Percentiles rank a stretch among this genome's conserved stretches.
Evolutionary conservation across 2,329 filamentous ascomycete genomes (phyloP).

Genomic region (Trichoderma guizhouense): DNA sequence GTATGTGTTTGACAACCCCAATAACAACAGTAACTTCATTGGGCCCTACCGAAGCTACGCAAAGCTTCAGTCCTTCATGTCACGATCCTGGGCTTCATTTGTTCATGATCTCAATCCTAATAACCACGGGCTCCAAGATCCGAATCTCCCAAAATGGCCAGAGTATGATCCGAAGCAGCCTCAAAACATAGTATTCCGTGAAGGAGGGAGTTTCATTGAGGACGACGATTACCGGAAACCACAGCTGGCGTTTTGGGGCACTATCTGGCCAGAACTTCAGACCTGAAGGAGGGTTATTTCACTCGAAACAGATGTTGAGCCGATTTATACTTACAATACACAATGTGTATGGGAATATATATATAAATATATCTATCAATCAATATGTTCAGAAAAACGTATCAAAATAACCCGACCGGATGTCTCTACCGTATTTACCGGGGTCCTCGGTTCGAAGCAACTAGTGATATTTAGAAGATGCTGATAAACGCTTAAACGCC

Average conservation of each 20-base stretch:
- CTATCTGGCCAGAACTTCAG: neutral
- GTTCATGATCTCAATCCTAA: neutral
- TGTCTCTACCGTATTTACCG: neutral
- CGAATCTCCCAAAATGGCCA: conserved; percentile 1
- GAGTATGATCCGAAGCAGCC: neutral
- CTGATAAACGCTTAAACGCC: neutral
- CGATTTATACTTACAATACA: neutral
- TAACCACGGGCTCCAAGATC: neutral
- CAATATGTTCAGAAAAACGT: neutral
- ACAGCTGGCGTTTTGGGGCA: neutral
- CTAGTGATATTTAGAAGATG: neutral
- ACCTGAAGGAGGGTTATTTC: neutral
- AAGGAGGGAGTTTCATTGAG: neutral
- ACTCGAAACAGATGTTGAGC: neutral
- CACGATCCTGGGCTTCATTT: conserved; percentile 1
- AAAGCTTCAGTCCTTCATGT: neutral
- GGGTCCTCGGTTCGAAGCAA: neutral
- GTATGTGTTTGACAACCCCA: conserved; percentile 1
- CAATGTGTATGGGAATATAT: neutral
- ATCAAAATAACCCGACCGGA: neutral
- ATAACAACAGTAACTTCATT: conserved; percentile 8
- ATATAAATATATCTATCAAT: neutral
- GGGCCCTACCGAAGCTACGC: neutral
- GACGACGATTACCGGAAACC: neutral
- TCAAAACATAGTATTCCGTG: neutral